A percentile compares a stretch with the other conserved stretches of the same genome.
Conservation (phyloP, 805 yeast genomes). For the Saccharomycopsis babjevae region DNA sequence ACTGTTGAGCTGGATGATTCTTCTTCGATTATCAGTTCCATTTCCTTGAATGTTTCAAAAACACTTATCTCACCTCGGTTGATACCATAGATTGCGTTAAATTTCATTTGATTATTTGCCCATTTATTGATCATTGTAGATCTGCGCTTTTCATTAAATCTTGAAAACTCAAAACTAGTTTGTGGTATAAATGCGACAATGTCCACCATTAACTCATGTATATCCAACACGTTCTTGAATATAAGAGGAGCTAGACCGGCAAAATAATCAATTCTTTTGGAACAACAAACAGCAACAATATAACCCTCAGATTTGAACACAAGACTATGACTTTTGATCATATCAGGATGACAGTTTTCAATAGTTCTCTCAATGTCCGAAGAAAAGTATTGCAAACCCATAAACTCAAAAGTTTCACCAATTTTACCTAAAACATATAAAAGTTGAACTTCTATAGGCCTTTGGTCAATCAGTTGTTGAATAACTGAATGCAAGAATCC, state of each 20-base stretch:
- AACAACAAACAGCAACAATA: constrained; percentile 65
- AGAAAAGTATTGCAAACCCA: constrained; percentile 89
- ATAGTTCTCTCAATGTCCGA: constrained; percentile 68
- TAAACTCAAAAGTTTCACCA: constrained; percentile 77
- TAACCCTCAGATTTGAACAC: constrained; percentile 77
- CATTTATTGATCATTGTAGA: constrained; percentile 51
- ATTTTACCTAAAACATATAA: constrained; percentile 78
- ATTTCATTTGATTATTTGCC: constrained; percentile 37
- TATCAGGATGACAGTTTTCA: constrained; percentile 38
- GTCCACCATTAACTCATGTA: constrained; percentile 75
- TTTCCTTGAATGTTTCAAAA: constrained; percentile 47
- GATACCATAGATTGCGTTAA: constrained; percentile 39
- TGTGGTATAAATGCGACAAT: constrained; percentile 68
- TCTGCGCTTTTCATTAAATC: constrained; percentile 71
- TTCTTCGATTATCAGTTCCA: constrained; percentile 25
- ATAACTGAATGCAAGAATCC: constrained; percentile 78
- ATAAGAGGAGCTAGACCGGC: constrained; percentile 78
- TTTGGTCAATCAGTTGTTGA: constrained; percentile 25
- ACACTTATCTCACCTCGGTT: constrained; percentile 61
- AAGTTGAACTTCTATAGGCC: constrained; percentile 49
- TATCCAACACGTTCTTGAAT: constrained; percentile 65
- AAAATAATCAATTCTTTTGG: constrained; percentile 37
- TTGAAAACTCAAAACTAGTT: constrained; percentile 55
- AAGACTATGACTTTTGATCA: constrained; percentile 38
- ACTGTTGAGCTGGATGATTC: background rate